Evolutionary conservation across 2,329 filamentous ascomycete genomes (phyloP).

Genomic region (Pseudogymnoascus sp.): DNA sequence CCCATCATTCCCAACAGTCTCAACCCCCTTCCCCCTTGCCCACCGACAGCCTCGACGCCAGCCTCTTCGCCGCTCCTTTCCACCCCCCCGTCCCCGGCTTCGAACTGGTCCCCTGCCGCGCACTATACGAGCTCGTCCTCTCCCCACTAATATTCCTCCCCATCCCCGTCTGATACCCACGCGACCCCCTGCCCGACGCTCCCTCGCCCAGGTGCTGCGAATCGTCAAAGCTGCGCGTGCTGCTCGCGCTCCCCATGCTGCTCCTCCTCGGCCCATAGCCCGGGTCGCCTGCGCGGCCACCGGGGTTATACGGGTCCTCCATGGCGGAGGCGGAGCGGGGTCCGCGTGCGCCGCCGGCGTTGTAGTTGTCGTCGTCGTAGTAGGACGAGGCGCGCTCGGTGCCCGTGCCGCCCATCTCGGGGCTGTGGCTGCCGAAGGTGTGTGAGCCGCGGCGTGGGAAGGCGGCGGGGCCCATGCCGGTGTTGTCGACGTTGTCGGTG

Average conservation of each 20-base stretch:
- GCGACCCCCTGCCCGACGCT: neutral
- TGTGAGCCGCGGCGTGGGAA: neutral
- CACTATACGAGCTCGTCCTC: neutral
- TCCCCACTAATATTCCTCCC: constrained; percentile 2
- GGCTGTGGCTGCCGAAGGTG: neutral
- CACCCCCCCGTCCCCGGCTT: neutral
- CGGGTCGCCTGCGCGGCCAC: neutral
- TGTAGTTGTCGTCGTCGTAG: neutral
- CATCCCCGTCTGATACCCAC: neutral
- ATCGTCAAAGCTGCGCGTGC: neutral
- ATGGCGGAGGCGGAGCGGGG: neutral
- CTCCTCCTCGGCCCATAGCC: neutral
- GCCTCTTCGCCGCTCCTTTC: neutral
- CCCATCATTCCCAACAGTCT: neutral
- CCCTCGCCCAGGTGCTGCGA: neutral
- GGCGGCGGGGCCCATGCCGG: neutral
- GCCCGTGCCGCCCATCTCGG: neutral
- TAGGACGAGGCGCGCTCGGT: neutral
- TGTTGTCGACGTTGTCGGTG: neutral
- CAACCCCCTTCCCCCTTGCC: neutral
- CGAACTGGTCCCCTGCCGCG: neutral
- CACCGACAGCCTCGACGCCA: neutral
- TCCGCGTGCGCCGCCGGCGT: neutral
- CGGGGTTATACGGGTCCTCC: neutral
- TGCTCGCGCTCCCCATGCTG: neutral